Evolutionary conservation across 345 rosid species (phyloP).

Genomic region (Clarkia xantiana): DNA sequence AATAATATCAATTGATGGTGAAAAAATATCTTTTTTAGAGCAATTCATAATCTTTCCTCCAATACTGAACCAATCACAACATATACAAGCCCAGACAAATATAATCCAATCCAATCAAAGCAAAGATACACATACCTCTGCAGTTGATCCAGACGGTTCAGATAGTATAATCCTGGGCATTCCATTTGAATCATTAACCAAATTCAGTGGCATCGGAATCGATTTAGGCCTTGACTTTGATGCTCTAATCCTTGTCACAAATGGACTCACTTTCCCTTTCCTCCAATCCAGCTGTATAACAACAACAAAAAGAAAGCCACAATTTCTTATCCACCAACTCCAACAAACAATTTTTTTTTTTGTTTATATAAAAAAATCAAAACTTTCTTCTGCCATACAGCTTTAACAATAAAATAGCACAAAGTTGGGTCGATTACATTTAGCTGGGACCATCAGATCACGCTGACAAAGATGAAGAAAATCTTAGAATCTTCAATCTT

Average conservation of each 20-base stretch:
- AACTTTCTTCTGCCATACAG: neutral
- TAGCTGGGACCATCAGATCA: no score
- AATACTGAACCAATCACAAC: no score
- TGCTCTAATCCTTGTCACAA: conserved; percentile 33
- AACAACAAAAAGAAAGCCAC: neutral
- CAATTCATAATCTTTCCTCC: no score
- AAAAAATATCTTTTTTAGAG: no score
- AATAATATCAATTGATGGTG: no score
- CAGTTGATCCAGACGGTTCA: conserved; percentile 74
- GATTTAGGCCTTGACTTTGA: conserved; percentile 25
- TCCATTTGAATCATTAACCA: conserved; percentile 46
- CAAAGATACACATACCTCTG: conserved; percentile 33
- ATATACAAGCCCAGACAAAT: no score
- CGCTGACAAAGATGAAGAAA: no score
- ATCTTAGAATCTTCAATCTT: no score
- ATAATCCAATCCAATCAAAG: neutral
- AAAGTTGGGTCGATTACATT: no score
- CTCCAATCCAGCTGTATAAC: conserved; percentile 45
- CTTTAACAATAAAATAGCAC: no score
- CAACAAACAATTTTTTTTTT: no score
- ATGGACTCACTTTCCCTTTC: conserved; percentile 47
- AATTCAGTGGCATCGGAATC: conserved; percentile 59
- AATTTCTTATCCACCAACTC: conserved; percentile 6
- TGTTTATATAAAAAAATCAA: neutral
- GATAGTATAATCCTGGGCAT: conserved; percentile 53